Evolutionary conservation across 441 rosid species (phyloP).

Genomic region (Manihot esculenta): DNA sequence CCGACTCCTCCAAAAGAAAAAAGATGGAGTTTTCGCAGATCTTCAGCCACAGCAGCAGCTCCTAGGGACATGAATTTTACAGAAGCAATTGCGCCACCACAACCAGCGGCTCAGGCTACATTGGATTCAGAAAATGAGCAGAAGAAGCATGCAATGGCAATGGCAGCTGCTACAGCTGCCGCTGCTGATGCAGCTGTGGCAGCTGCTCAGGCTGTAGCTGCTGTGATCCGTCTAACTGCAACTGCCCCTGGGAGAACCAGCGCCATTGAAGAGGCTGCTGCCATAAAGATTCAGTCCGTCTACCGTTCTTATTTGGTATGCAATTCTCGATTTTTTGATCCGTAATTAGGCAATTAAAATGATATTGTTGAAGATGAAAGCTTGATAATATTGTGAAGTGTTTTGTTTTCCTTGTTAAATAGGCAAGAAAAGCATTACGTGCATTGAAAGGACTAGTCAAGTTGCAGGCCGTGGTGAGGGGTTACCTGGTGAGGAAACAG

Average conservation of each 20-base stretch:
- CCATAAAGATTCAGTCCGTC: constrained; percentile 71
- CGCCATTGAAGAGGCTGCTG: constrained; percentile 58
- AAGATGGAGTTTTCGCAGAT: constrained; percentile 89
- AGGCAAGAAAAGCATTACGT: constrained; percentile 87
- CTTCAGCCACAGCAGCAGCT: constrained; percentile 57
- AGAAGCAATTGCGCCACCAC: constrained; percentile 26
- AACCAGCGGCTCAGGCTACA: constrained; percentile 22
- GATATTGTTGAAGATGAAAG: no score
- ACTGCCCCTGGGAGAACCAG: constrained; percentile 33
- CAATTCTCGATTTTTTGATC: neutral
- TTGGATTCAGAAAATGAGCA: constrained; percentile 43
- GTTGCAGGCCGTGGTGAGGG: constrained; percentile 70
- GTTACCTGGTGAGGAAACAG: constrained; percentile 62
- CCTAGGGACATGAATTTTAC: constrained; percentile 35
- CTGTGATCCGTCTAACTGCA: constrained; percentile 41
- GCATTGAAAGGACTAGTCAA: constrained; percentile 68
- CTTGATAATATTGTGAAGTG: neutral
- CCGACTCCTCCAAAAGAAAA: constrained; percentile 72
- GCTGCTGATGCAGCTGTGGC: constrained; percentile 47
- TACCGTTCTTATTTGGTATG: constrained; percentile 82
- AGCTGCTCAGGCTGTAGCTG: constrained; percentile 55
- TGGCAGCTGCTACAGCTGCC: constrained; percentile 50
- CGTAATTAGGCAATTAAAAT: neutral
- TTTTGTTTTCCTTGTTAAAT: constrained; percentile 14
- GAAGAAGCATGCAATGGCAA: constrained; percentile 44